Evolutionary conservation across 495 filamentous ascomycete genomes (phyloP), one percentile per base, ranked within the genome.

Genomic region (Penicillium dipodomyicola): DNA sequence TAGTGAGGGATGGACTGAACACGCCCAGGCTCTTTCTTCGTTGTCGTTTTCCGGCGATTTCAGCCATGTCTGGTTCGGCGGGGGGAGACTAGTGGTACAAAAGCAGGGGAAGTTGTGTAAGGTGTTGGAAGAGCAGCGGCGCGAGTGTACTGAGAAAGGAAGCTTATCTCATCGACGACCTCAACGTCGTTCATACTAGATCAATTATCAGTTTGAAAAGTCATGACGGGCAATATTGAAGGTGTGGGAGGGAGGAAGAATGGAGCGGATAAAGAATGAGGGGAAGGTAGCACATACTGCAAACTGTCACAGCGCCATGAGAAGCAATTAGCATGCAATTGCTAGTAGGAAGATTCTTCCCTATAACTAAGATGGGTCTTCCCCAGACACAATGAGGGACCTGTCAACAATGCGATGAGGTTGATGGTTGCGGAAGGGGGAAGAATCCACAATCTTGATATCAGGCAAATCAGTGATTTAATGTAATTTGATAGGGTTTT

Each of bases 1-100:
- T 52, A 23, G 68, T 61, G 47, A 66, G 65, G 2, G 69, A 64
- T 20, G 72, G 63, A 47, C 69, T 70, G 63, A 77, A 74, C 49
- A 76, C 59, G 55, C 73, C 71, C 45, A 77, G 62, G 55, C 73
- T 77, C 63, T 79, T 79, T 64, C 76, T 72, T 63, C 76, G 68
- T 61, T 76, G 68, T 58, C 71, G 75, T 62, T 69, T 73, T 50
- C 55, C 65, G 52, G 64, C 54, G 56, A 58, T 58, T 44, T 76
- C 73, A 51, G 74, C 71, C 76, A 79, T 79, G 61, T 66, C 64
- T 66, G 47, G 47, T 8, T 20, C n/a, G 43, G 20, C 14, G 11
- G 40, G 9, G 8, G 14, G 37, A 33, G 12, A 35, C n/a, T 37
- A 30, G 33, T 37, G 30, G 22, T 22, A 57, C 32, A 46, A 42